Base-by-base conservation (phyloP, 352 stramenopile genomes). In the Thalassiosira oceanica region DNA sequence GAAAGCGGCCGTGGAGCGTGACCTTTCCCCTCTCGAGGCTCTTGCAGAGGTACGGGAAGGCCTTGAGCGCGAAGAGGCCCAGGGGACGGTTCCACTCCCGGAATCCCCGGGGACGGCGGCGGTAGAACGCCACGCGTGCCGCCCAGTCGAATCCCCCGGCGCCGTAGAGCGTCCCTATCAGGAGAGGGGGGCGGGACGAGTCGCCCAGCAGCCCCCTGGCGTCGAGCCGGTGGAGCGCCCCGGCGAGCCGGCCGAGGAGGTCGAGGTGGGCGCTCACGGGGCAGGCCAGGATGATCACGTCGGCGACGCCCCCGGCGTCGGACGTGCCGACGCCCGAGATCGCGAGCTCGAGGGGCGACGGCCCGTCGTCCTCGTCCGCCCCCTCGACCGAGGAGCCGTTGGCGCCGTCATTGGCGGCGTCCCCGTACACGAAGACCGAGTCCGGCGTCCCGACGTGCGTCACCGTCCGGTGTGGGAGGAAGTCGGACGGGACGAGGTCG, bases 121-220 rank as follows among this genome's bases (percentile, higher is more conserved):
- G 61, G n/a, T 50, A 43, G 49, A 80, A 80, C 0, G 70, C 70
- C 26, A 80, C 67, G 6, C 70, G 62, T 2, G 31, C 39, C 65
- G 73, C 71, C 70, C 70, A 80, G 36, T 80, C 70, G 29, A 80
- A 80, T 41, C 70, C 70, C 10, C 70, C 70, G 1, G 70, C 70
- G 21, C 63, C 70, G 41, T 80, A 80, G 0, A 80, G 29, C 2
- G 63, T 73, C 10, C 70, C 70, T 18, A 80, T 73, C 0, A 73
- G 33, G 15, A 80, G 57, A 2, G 70, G 70, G 16, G 63, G 44
- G 28, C 48, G 48, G 16, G n/a, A 23, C 3, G 56, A 43, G 26
- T 37, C 42, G 1, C 45, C 52, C 10, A 80, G 51, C 1, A 76
- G 37, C 8, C 61, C 48, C 20, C 18, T 29, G 3, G 49, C 16